Base-by-base conservation (phyloP, 2,329 filamentous ascomycete genomes). In the Claviceps cyperi region DNA sequence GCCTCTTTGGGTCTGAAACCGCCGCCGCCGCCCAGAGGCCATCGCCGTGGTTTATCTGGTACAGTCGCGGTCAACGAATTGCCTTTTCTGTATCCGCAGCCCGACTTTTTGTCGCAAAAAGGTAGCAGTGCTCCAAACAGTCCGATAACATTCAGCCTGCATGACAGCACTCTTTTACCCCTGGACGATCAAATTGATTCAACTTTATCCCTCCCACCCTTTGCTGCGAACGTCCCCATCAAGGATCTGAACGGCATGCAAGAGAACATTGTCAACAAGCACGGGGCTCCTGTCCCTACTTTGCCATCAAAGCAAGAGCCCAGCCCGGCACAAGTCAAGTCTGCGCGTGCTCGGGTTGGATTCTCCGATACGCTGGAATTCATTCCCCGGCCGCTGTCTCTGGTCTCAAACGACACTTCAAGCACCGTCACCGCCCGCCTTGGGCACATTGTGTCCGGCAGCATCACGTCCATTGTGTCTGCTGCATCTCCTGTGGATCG, bases 1-100 rank as follows among this genome's bases (percentile, higher is more conserved):
- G 64, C 74, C 7, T 73, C 81, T 8, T 77, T 80, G 48, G 66
- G 70, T 11, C 72, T 83, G 11, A 70, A 69, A 44, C 70, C 74
- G 51, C 47, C 40, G 15, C 39, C 24, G 24, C 68, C 73, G 24
- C 69, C 81, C 53, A 76, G 86, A 57, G 81, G 65, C 13, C 90
- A 96, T 62, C 80, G 87, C 52, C 80, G 91, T 53, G 66, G 66
- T 21, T 53, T 67, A n/a, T 95, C 90, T 36, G 77, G 76, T 53
- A 85, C 87, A 4, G 81, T 96, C 47, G 95, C 89, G 1, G 85
- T 81, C 51, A 86, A 91, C 60, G 90, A 96, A 60, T 67, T 95
- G 21, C 80, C 81, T 39, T 81, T 89, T 36, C 72, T 90, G 56
- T 78, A 79, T 48, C 76, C 80, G 17, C 65, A 69, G 3, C 75